Base-by-base conservation (phyloP, 495 filamentous ascomycete species). In the Penicillium verhagenii region DNA sequence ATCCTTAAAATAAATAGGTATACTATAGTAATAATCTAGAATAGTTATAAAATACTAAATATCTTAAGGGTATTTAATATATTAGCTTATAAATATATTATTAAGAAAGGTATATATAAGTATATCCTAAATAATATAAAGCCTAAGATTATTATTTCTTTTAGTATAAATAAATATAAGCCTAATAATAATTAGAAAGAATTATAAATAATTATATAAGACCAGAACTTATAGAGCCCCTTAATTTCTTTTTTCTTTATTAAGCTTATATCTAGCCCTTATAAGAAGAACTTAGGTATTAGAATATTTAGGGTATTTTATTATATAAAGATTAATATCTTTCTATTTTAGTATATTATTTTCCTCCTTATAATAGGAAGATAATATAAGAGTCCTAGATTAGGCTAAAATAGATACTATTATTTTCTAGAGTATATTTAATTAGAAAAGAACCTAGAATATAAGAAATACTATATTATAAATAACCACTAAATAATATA, bases 241-340 rank as follows among this genome's bases (percentile, higher is more conserved):
- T 33, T 57, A 10, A 20, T 66, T 66, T 42, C 63, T 59, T 26
- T 47, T 56, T 11, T 59, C 58, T 31, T 65, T 65, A 23, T 59
- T 61, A 2, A 65, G 46, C 16, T 59, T 39, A 47, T 66, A 47
- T 18, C 5, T 54, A 1, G 50, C 57, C 38, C 53, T 63, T 50
- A 66, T 66, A 33, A 63, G 63, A 50, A 66, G 60, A 4, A 52
- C 21, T 33, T 63, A 9, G 23, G 44, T 47, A 20, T 33, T 26
- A 7, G 50, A 39, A 55, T 63, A 1, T 29, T 61, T 45, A 4
- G 55, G 60, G 26, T 61, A 14, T 35, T 60, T 64, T 7, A 64
- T 54, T 25, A 61, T 64, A 33, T 45, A 64, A 19, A 64, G 54
- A 3, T 60, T 37, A 47, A 66, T 61, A 59, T 66, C 57, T 43